Base-by-base conservation (phyloP, 768 basidiomycete genomes). In the Auricularia sp. region DNA sequence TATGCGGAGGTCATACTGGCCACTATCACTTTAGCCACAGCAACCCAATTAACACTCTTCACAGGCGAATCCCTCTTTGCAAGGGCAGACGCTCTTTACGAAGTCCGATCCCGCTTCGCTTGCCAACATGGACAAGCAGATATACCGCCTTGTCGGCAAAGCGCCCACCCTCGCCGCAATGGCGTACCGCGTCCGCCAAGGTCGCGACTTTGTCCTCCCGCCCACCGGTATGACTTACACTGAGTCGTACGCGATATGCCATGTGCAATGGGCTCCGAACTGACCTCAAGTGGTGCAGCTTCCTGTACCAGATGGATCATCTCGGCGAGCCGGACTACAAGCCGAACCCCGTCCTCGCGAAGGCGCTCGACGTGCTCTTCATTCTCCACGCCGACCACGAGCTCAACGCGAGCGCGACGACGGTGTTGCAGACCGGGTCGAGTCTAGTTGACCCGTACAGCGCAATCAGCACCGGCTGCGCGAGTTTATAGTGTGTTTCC, bases 141-240 rank as follows among this genome's bases (percentile, higher is more conserved):
- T 95, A 53, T 93, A 87, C 73, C 80, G 92, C 68, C 76, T 94
- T 4, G 89, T 93, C 62, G 93, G 93, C 53, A 95, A 94, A 72
- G 87, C 89, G 8, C 92, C 89, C 4, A 93, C 91, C 0, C 79
- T 95, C 47, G 93, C 93, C 66, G 91, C 93, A 83, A 94, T 95
- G 92, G 93, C 93, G 0, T 96, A 94, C 74, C 91, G 93, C 36
- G 83, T 95, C 39, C 87, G 93, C 47, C 91, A 93, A 77, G 93
- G 93, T 42, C 83, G 93, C 65, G 85, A 90, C 61, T 95, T 96
- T 70, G 91, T 94, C 18, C 83, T 81, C 0, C 91, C 93, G 3
- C 92, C 91, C 5, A 84, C 85, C 0, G 90, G 89, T 0, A 79
- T 93, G 62, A 88, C 86, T 70, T 94, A 94, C 69, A 84, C 92